Percentiles rank a stretch among this genome's conserved stretches.
phyloP scores from a whole-genome alignment of 169 alveolate species.

The Eimeria sp. region DNA sequence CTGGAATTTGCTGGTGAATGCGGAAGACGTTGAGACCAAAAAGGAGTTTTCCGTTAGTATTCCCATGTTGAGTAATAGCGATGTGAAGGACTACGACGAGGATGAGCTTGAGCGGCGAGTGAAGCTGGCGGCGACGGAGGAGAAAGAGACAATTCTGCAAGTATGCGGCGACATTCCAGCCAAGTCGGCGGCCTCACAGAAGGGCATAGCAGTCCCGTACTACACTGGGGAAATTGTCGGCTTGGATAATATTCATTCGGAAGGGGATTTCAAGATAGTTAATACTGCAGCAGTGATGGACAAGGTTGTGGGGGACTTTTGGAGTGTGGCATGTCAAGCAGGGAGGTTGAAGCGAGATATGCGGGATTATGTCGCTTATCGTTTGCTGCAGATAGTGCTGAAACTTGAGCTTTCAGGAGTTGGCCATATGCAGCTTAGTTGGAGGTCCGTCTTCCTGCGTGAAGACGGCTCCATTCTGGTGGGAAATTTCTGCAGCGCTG shows the following conservation, averaged over 20 bases:
- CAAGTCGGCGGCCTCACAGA: not conserved
- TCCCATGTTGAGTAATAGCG: too few relatives aligned
- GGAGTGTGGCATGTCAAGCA: too few relatives aligned
- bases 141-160: not conserved
- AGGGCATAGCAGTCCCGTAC: constrained; percentile 4
- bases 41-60: too few relatives aligned
- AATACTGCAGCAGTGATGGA: not conserved
- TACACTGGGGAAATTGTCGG: not conserved
- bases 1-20: not conserved
- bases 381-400: not conserved
- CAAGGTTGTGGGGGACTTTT: not conserved
- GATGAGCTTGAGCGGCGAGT: not conserved
- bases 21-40: not conserved
- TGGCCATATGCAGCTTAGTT: not conserved
- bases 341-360: not conserved
- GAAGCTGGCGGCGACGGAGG: not conserved
- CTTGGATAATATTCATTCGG: not conserved
- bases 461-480: constrained; percentile 20
- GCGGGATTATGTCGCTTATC: not conserved
- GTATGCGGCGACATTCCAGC: constrained; percentile 2
- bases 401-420: not conserved
- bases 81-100: not conserved
- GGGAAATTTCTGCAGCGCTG: not conserved
- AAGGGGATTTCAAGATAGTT: not conserved
- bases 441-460: not conserved